A percentile compares a stretch with the other conserved stretches of the same genome.
phyloP scores from a whole-genome alignment of 2,329 filamentous ascomycete species.

The Ustulina deusta region DNA sequence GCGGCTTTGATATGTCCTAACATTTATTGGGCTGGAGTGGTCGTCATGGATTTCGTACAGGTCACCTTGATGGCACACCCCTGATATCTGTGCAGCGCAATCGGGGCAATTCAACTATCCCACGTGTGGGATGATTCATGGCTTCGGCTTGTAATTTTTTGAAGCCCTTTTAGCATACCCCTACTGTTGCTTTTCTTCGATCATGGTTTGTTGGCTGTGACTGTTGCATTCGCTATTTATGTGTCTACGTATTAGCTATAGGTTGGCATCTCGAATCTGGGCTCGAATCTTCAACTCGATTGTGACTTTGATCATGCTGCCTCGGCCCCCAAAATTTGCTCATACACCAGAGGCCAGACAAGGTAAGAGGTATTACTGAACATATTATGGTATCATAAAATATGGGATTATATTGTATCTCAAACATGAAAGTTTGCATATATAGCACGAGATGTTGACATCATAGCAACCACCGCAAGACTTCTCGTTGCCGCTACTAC shows the following conservation, averaged over 20 bases:
- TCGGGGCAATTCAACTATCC: neutral
- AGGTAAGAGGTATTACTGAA: neutral
- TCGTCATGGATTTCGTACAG: conserved; percentile 14
- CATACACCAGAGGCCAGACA: neutral
- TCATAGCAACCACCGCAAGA: neutral
- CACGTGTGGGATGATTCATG: conserved; percentile 8
- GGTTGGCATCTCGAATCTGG: neutral
- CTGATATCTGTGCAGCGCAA: conserved; percentile 13
- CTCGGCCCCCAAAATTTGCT: neutral
- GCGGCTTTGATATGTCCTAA: conserved; percentile 18
- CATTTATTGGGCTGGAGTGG: conserved; percentile 5
- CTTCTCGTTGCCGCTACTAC: neutral
- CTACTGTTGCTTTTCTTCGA: conserved; percentile 6
- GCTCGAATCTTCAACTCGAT: neutral
- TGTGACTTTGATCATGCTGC: neutral
- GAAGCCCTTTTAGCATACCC: conserved; percentile 7
- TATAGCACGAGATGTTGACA: neutral
- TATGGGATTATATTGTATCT: neutral
- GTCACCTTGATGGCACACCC: neutral
- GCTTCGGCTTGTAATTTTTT: neutral
- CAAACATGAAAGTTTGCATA: neutral
- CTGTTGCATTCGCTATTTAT: neutral
- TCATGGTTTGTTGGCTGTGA: neutral
- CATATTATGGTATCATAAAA: neutral
- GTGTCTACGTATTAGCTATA: neutral